Evolutionary conservation across 495 filamentous ascomycete species (phyloP), one percentile per base, ranked within the genome.

Genomic region (Saxophila tyrrhenica): DNA sequence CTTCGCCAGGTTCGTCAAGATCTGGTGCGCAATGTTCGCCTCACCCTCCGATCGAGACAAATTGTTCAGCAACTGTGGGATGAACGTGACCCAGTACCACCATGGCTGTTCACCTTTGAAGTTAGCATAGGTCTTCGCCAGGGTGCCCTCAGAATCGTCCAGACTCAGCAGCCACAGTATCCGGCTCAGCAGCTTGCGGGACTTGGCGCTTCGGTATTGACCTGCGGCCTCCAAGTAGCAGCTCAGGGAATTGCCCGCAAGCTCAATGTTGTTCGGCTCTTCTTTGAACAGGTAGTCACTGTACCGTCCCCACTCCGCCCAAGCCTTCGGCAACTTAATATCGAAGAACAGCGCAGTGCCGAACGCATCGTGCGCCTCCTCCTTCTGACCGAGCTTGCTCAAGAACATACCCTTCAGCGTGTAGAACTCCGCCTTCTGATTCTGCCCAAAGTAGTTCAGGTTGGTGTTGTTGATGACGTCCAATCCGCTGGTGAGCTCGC

Each of bases 381-480:
- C 82, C 62, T 87, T 86, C 56, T 94, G 82, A 44, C 81, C 79
- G 8, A 97, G 77, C 69, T 95, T 97, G 53, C 90, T 90, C 16
- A 96, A 74, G 75, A 99, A 99, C 94, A 99, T 99, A 46, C 94
- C 94, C 73, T 99, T 99, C 44, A 99, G 77, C 0, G 90, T 99
- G 71, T 94, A 97, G 70, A 99, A 99, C 65, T 99, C 94, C 3
- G 94, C 94, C 69, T 96, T 97, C 66, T 99, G 94, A 63, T 89
- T 83, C 7, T 85, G 74, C 53, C 88, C 92, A 66, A 99, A 99
- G 70, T 96, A 99, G 64, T 92, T 94, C 24, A 99, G 80, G 58
- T 99, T 99, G 51, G 94, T 99, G 62, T 99, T 99, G 69, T 99
- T 97, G 62, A 99, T 99, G 7, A 99, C 94, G 67, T 99, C 94